Base-by-base conservation (phyloP, 805 yeast genomes). In the Candida germanica region DNA sequence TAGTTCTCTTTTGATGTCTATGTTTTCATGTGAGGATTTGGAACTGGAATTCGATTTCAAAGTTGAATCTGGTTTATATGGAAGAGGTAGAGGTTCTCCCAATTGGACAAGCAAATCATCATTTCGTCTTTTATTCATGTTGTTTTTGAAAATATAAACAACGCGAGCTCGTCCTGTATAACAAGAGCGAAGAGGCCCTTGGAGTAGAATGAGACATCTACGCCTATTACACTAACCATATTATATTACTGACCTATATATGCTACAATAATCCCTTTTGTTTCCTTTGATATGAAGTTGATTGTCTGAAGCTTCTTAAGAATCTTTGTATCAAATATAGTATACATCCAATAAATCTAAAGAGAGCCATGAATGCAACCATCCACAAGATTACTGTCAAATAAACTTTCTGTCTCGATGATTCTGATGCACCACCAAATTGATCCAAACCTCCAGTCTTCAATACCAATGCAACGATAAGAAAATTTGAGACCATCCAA, bases 321-420 rank as follows among this genome's bases (percentile, higher is more conserved):
- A 61, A 50, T 43, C 72, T 57, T 40, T 57, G 61, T 11, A 64
- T 35, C 55, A 79, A 64, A 53, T 77, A 79, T 14, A 63, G 36
- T 8, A 64, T 41, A 47, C 80, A 72, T 6, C 85, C 85, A 32
- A 73, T 42, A 41, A 79, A 67, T 28, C 83, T 54, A 58, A 79
- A 69, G 7, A 72, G 54, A 1, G 84, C 81, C 64, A 79, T 61
- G 29, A 77, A 71, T 2, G 83, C 83, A 27, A 77, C 82, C 26
- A 75, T 55, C 82, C 83, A 77, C 39, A 79, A 66, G 40, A 79
- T 61, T 16, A 78, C 77, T 11, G 77, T 70, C 51, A 69, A 66
- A 45, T 62, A 69, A 3, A 73, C 61, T 22, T 64, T 56, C 10
- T 69, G 58, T 34, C 71, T 57, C 29, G 60, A 62, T 3, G 54